A percentile compares a stretch with the other conserved stretches of the same genome.
Conservation (phyloP, 2,329 filamentous ascomycete genomes). For the Aulographum hederae region DNA sequence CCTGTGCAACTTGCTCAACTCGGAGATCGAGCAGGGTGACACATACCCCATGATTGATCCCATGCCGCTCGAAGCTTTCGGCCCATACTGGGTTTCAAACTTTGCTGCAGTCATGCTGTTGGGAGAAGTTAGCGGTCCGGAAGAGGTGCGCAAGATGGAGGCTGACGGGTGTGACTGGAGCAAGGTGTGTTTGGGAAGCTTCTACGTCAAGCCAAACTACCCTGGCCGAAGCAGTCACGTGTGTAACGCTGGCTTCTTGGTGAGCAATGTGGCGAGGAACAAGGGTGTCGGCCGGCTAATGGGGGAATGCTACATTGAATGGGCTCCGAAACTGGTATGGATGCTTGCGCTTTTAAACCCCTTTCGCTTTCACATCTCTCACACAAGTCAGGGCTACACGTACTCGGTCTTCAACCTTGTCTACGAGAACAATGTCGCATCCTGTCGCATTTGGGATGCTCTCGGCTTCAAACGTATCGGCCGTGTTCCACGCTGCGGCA, state of each 20-base stretch:
- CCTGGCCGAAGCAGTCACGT: constrained; percentile 79
- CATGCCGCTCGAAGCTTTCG: constrained; percentile 57
- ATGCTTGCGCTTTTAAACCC: neutral
- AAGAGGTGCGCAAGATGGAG: constrained; percentile 30
- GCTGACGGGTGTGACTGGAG: constrained; percentile 46
- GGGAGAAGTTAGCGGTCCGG: constrained; percentile 48
- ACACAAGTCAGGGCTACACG: constrained; percentile 46
- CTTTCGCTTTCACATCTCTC: constrained; percentile 4
- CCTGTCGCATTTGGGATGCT: constrained; percentile 79
- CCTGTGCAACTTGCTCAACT: constrained; percentile 67
- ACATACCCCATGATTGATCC: constrained; percentile 77
- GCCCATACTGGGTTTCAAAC: constrained; percentile 77
- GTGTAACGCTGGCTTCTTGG: constrained; percentile 44
- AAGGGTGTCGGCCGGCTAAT: constrained; percentile 31
- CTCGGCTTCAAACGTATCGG: constrained; percentile 87
- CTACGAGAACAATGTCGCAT: constrained; percentile 84
- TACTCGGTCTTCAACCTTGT: constrained; percentile 92
- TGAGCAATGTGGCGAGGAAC: constrained; percentile 28
- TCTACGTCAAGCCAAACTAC: constrained; percentile 91
- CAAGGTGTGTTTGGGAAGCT: constrained; percentile 68
- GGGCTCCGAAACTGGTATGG: constrained; percentile 30
- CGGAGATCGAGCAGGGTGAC: constrained; percentile 81
- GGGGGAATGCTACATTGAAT: constrained; percentile 33
- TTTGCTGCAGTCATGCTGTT: constrained; percentile 79
- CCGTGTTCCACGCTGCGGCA: constrained; percentile 42